These are phyloP conservation scores for Hirsutella thompsonii DNA, from an alignment of 2,329 filamentous ascomycete species.

Conservation along the genomic window DNA sequence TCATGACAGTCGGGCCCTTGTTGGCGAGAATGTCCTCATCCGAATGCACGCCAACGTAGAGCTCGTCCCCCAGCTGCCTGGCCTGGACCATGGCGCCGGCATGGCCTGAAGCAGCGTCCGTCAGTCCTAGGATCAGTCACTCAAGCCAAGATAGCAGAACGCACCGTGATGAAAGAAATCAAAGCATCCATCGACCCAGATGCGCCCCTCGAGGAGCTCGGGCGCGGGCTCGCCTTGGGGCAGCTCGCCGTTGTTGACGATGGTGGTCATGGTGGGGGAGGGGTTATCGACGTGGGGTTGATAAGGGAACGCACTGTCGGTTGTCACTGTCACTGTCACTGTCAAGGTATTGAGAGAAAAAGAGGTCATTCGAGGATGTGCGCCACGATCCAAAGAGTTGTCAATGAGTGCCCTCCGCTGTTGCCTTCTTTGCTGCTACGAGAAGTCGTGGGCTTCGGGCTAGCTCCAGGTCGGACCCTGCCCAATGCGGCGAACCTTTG, in stretches of 20 bases:
- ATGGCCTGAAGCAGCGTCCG: constrained; percentile 47
- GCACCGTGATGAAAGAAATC: constrained; percentile 96
- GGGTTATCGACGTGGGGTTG: neutral
- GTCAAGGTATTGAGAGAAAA: too few relatives aligned
- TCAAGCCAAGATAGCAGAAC: constrained; percentile 6
- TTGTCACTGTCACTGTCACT: too few relatives aligned
- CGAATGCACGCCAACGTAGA: constrained; percentile 87
- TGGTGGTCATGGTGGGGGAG: constrained; percentile 10
- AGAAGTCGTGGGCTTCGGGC: neutral
- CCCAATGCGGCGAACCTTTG: too few relatives aligned
- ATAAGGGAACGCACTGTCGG: too few relatives aligned
- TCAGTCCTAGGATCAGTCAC: neutral
- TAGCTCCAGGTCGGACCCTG: neutral
- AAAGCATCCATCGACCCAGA: constrained; percentile 99
- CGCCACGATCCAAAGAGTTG: too few relatives aligned
- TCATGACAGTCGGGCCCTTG: constrained; percentile 98
- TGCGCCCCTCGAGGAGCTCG: constrained; percentile 53
- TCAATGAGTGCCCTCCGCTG: too few relatives aligned
- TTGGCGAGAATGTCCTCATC: constrained; percentile 93
- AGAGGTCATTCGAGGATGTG: too few relatives aligned
- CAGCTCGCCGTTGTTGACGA: constrained; percentile 6
- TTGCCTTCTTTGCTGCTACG: neutral
- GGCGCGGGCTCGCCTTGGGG: constrained; percentile 32
- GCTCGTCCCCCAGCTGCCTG: constrained; percentile 75
- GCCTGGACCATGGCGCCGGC: constrained; percentile 95